phyloP scores from a whole-genome alignment of 2,329 filamentous ascomycete genomes.

The Alternaria atra region DNA sequence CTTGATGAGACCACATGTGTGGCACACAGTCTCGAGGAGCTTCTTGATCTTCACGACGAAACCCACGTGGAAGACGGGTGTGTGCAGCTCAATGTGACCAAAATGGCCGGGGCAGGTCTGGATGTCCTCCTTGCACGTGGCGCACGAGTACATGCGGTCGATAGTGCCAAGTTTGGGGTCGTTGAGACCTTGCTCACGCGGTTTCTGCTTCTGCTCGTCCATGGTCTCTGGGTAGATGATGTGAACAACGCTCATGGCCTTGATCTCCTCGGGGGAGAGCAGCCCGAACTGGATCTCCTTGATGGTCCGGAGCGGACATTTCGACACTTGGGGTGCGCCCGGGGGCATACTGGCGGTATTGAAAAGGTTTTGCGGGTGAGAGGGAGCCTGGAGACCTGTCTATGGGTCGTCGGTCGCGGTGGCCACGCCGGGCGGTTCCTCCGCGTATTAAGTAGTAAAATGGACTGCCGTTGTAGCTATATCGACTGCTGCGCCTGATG shows the following conservation, averaged over 20 bases:
- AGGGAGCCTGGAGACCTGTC: conserved; percentile 18
- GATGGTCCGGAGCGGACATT: conserved; percentile 87
- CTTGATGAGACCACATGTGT: conserved; percentile 97
- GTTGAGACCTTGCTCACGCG: conserved; percentile 90
- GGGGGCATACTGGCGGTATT: conserved; percentile 72
- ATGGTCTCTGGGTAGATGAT: conserved; percentile 99
- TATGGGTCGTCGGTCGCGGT: conserved; percentile 36
- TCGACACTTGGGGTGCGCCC: conserved; percentile 78
- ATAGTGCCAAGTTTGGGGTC: conserved; percentile 96
- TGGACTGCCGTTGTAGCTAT: conserved; percentile 31
- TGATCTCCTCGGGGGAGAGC: conserved; percentile 97
- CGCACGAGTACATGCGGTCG: conserved; percentile 93
- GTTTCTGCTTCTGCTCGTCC: conserved; percentile 93
- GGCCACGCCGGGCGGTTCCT: conserved; percentile 43
- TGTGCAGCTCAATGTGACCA: conserved; percentile 96
- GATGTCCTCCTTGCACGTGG: conserved; percentile 95
- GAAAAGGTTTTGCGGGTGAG: conserved; percentile 13
- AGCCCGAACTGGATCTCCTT: conserved; percentile 99
- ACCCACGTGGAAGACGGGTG: conserved; percentile 91
- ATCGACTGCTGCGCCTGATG: conserved; percentile 22
- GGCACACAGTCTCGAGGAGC: conserved; percentile 97
- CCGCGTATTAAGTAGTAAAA: conserved; percentile 23
- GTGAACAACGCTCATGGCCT: conserved; percentile 96
- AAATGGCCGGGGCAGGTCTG: conserved; percentile 97
- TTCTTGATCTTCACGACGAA: conserved; percentile 99